Percentiles rank a stretch among this genome's conserved stretches.
phyloP scores from a whole-genome alignment of 2,329 filamentous ascomycete species.

The Endothia cerciana region DNA sequence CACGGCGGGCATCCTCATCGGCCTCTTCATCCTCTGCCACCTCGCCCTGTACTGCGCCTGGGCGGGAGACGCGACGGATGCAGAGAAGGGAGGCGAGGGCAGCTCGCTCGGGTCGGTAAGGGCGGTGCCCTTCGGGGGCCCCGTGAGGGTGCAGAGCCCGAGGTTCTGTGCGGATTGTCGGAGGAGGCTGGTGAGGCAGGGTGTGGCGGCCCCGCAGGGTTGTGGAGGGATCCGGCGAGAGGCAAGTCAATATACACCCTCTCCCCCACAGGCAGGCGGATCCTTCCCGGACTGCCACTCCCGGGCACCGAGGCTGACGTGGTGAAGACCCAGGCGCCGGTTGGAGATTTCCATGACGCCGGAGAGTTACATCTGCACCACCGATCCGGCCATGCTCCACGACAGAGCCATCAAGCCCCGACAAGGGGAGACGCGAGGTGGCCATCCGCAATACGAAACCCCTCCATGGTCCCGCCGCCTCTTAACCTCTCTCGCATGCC shows the following conservation, averaged over 20 bases:
- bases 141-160: neutral
- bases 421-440: neutral
- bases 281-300: neutral
- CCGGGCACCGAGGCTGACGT: neutral
- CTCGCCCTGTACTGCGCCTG: conserved; percentile 18
- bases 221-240: neutral
- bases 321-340: neutral
- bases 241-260: neutral
- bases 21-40: conserved; percentile 17
- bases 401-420: neutral
- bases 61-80: neutral
- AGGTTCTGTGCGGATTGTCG: neutral
- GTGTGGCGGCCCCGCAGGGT: neutral
- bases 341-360: neutral
- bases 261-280: neutral
- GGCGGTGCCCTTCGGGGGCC: neutral
- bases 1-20: conserved; percentile 18
- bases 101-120: neutral
- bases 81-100: neutral
- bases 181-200: neutral
- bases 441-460: neutral
- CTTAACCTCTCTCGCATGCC: neutral
- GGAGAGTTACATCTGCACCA: neutral
- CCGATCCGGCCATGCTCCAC: neutral
- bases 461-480: neutral